Evolutionary conservation across 2,329 filamentous ascomycete species (phyloP).

Genomic region (Diaporthe destruens): DNA sequence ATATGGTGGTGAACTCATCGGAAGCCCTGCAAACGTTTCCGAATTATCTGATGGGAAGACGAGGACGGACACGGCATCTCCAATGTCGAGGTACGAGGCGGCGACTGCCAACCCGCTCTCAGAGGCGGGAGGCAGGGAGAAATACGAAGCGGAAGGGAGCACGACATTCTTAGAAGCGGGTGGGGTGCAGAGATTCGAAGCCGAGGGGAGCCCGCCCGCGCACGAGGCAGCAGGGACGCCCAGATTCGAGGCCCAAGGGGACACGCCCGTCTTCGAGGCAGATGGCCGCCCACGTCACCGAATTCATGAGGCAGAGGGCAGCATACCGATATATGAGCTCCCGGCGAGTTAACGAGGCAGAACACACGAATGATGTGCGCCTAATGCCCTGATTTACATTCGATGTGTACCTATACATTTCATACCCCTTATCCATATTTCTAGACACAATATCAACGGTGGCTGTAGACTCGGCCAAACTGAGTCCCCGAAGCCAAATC

Average conservation of each 20-base stretch:
- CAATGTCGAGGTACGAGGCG: background rate
- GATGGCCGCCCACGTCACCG: slow-evolving; percentile 14
- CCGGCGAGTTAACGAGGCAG: background rate
- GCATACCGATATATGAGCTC: slow-evolving; percentile 9
- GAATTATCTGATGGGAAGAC: slow-evolving; percentile 22
- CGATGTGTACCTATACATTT: background rate
- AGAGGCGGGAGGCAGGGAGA: slow-evolving; percentile 13
- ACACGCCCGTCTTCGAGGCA: background rate
- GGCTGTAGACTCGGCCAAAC: background rate
- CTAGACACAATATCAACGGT: background rate
- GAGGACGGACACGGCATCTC: slow-evolving; percentile 3
- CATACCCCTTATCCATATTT: too few relatives aligned
- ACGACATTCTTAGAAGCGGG: slow-evolving; percentile 10
- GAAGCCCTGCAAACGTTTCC: slow-evolving; percentile 1
- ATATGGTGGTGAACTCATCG: slow-evolving; percentile 8
- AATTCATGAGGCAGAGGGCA: slow-evolving; percentile 12
- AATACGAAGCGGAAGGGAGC: slow-evolving; percentile 25
- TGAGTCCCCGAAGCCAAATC: too few relatives aligned
- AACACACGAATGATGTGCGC: background rate
- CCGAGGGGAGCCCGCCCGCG: slow-evolving; percentile 8
- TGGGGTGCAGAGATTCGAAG: slow-evolving; percentile 5
- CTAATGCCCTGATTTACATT: background rate
- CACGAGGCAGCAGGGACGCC: slow-evolving; percentile 22
- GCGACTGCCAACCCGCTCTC: slow-evolving; percentile 1
- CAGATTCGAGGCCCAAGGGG: slow-evolving; percentile 10